Evolutionary conservation across 179 eudicot species (phyloP).

Genomic region (Drosera spatulata): DNA sequence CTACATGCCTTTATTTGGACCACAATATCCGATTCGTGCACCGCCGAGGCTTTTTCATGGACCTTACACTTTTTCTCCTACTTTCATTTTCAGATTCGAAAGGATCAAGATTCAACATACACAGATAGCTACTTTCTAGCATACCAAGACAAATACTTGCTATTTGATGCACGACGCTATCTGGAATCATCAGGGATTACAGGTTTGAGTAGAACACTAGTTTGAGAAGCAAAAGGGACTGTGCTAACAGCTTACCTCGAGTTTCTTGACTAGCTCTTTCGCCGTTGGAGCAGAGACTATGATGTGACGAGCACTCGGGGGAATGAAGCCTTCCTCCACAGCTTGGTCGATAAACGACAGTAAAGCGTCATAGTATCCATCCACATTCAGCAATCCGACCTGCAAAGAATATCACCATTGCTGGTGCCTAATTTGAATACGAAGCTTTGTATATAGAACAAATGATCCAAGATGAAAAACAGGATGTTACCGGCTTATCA

Average conservation of each 20-base stretch:
- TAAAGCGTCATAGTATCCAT: constrained; percentile 55
- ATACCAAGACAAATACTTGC: too few species aligned
- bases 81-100: too few species aligned
- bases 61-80: too few species aligned
- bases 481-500: constrained; percentile 55
- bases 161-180: background rate
- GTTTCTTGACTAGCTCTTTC: constrained; percentile 33
- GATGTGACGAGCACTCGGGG: constrained; percentile 48
- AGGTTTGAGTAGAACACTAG: background rate
- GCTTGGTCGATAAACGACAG: constrained; percentile 60
- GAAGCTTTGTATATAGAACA: background rate
- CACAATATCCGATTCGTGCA: too few species aligned
- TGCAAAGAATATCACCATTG: constrained; percentile 27
- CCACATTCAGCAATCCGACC: constrained; percentile 58
- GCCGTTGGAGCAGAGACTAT: constrained; percentile 52
- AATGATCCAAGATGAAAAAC: background rate
- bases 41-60: too few species aligned
- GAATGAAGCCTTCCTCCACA: constrained; percentile 59
- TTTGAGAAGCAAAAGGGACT: background rate
- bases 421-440: background rate
- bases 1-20: too few species aligned
- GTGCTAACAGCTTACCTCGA: constrained; percentile 21
- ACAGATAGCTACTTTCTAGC: too few species aligned
- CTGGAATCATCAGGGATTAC: background rate
- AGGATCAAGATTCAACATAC: too few species aligned